These are phyloP conservation scores for Pseudopyrenochaeta lycopersici DNA, from an alignment of 2,329 filamentous ascomycete genomes.

Conservation along the genomic window DNA sequence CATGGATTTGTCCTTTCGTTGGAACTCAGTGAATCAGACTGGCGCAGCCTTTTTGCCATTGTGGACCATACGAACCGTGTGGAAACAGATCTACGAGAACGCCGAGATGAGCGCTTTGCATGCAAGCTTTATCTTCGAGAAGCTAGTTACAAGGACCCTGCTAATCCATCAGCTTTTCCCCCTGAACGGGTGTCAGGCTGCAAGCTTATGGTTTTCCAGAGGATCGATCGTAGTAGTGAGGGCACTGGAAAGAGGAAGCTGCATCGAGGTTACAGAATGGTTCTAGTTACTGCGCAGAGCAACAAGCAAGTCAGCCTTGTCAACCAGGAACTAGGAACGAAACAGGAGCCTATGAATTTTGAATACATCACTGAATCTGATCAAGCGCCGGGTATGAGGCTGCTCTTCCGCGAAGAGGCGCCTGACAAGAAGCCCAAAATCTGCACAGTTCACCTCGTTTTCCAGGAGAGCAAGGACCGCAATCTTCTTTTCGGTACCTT, in stretches of 20 bases:
- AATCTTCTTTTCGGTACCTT: conserved; percentile 76
- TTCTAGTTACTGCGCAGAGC: conserved; percentile 78
- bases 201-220: conserved; percentile 79
- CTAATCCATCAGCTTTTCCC: conserved; percentile 77
- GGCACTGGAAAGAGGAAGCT: conserved; percentile 75
- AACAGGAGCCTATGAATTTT: conserved; percentile 76
- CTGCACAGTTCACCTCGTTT: conserved; percentile 79
- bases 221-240: conserved; percentile 71
- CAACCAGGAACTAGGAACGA: conserved; percentile 70
- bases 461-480: conserved; percentile 76
- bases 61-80: conserved; percentile 85
- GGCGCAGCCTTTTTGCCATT: conserved; percentile 80
- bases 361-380: conserved; percentile 69
- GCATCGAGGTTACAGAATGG: conserved; percentile 82
- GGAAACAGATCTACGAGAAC: conserved; percentile 73
- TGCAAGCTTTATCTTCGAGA: conserved; percentile 75
- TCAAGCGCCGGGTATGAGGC: conserved; percentile 73
- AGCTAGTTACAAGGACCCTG: conserved; percentile 82
- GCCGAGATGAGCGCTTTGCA: conserved; percentile 73
- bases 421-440: conserved; percentile 55
- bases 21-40: conserved; percentile 79
- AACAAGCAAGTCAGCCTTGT: conserved; percentile 81
- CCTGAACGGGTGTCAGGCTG: conserved; percentile 76
- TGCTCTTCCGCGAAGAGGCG: conserved; percentile 70
- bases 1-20: conserved; percentile 78